Conservation (phyloP, 1,284 basidiomycete species). For the Fistulina hepatica region DNA sequence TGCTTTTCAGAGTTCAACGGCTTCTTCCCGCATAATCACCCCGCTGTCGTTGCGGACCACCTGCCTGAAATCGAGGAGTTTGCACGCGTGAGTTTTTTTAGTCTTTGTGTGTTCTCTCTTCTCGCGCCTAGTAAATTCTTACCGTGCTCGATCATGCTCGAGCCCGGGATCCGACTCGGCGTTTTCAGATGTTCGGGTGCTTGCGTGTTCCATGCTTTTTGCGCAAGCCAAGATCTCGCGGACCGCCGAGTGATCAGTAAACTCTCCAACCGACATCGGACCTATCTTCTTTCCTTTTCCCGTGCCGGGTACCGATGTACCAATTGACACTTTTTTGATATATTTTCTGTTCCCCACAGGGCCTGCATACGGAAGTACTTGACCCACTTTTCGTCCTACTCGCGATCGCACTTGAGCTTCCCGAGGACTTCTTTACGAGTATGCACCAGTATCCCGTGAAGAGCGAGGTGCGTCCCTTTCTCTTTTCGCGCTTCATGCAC, state of each 20-base stretch:
- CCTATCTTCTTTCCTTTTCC: conserved; percentile 5
- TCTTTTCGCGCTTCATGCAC: background rate
- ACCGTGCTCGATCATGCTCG: no score
- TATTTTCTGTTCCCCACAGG: no score
- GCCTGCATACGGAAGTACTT: conserved; percentile 37
- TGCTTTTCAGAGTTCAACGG: conserved; percentile 31
- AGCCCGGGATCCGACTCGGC: no score
- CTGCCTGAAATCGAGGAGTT: conserved; percentile 40
- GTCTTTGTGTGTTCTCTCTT: no score
- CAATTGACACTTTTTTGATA: no score
- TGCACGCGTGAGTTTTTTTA: conserved; percentile 25
- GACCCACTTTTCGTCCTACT: conserved; percentile 36
- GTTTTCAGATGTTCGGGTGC: no score
- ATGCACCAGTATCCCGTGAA: conserved; percentile 37
- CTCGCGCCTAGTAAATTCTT: no score
- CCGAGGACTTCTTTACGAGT: conserved; percentile 40
- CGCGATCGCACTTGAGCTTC: conserved; percentile 43
- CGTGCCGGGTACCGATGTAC: no score
- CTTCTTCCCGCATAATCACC: conserved; percentile 29
- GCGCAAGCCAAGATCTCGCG: no score
- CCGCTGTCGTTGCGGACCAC: conserved; percentile 27
- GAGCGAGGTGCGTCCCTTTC: conserved; percentile 28
- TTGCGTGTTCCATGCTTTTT: no score
- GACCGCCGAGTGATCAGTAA: no score
- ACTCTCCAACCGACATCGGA: no score